phyloP scores from a whole-genome alignment of 768 basidiomycete genomes.

The Erythrobasidium yunnanense region DNA sequence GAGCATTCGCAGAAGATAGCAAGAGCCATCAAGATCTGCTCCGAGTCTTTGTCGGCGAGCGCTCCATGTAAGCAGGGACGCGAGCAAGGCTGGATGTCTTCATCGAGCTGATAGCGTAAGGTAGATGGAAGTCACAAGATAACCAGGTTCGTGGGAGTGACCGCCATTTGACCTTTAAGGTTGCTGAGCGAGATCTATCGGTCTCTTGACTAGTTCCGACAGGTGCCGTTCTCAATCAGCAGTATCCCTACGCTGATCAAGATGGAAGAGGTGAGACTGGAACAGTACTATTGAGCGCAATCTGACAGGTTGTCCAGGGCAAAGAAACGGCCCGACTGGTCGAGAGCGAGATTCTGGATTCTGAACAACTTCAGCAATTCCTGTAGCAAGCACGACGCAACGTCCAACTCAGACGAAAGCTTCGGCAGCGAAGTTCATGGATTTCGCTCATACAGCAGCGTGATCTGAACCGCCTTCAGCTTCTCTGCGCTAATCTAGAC shows the following conservation, averaged over 20 bases:
- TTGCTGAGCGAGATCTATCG: no score
- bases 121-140: neutral
- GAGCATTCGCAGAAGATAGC: neutral
- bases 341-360: slow-evolving; percentile 1
- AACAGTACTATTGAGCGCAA: no score
- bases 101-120: neutral
- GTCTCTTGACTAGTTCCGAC: neutral
- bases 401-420: no score
- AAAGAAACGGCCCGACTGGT: neutral
- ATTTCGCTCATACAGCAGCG: no score
- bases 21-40: no score
- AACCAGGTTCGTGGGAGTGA: neutral
- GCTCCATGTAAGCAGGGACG: neutral
- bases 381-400: neutral
- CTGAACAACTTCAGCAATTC: neutral
- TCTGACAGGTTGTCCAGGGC: slow-evolving; percentile 6
- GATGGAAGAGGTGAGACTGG: neutral
- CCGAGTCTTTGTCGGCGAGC: slow-evolving; percentile 11
- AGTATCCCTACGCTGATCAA: slow-evolving; percentile 11
- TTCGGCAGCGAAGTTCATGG: neutral
- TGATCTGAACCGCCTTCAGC: neutral
- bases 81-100: neutral
- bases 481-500: slow-evolving; percentile 16
- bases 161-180: no score
- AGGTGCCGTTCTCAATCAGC: neutral